Conservation (phyloP, 768 basidiomycete species). For the Leucosporidium yakuticum region DNA sequence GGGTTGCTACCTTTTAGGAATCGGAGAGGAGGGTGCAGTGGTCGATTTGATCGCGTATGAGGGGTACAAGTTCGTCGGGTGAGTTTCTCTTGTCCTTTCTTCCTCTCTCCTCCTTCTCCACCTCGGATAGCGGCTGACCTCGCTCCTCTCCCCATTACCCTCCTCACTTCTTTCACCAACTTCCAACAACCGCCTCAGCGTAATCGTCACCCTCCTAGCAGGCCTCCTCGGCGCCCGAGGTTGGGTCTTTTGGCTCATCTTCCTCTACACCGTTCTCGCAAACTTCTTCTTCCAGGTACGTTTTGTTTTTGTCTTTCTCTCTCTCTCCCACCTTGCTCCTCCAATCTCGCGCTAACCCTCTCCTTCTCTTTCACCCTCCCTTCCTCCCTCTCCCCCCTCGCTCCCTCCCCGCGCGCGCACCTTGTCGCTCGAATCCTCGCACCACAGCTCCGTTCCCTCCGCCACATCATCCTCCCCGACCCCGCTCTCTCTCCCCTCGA, state of each 20-base stretch:
- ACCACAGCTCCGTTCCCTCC: conserved; percentile 79
- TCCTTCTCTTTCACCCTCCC: neutral
- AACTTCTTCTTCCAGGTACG: conserved; percentile 89
- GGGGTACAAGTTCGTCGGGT: conserved; percentile 98
- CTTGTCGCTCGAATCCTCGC: neutral
- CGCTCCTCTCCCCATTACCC: too few species aligned
- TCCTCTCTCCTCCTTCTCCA: neutral
- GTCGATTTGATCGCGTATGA: conserved; percentile 84
- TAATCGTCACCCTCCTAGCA: conserved; percentile 72
- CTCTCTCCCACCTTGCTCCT: conserved; percentile 4
- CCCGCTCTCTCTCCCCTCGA: conserved; percentile 48
- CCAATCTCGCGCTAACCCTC: neutral
- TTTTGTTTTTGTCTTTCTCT: conserved; percentile 34
- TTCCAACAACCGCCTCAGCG: conserved; percentile 51
- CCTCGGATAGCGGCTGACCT: neutral
- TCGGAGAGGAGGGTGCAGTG: conserved; percentile 61
- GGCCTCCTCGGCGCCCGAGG: conserved; percentile 60
- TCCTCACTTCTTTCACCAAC: neutral
- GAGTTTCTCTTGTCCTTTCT: conserved; percentile 40
- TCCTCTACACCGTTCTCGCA: conserved; percentile 77
- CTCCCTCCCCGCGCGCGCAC: too few species aligned
- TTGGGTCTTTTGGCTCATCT: conserved; percentile 63
- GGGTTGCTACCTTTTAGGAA: conserved; percentile 88
- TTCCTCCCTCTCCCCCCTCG: neutral
- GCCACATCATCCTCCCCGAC: conserved; percentile 85